phyloP scores from a whole-genome alignment of 2,329 filamentous ascomycete species.

The Ascochyta viciae-villosae region DNA sequence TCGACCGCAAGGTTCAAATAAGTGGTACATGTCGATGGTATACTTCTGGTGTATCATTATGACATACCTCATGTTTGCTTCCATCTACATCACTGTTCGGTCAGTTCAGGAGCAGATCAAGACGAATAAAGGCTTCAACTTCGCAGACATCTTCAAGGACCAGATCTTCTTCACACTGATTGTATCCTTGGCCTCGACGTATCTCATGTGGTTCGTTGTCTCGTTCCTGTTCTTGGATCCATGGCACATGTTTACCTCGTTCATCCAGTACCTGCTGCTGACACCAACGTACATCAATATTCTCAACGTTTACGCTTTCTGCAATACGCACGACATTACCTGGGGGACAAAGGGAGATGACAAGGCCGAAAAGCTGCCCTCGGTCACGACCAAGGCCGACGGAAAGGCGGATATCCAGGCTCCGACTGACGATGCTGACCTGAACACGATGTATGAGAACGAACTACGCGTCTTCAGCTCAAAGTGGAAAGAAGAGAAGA shows the following conservation, averaged over 20 bases:
- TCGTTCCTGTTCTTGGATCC: constrained; percentile 96
- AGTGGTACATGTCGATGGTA: constrained; percentile 96
- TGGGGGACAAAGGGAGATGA: constrained; percentile 99
- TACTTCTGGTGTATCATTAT: constrained; percentile 98
- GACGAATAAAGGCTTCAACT: constrained; percentile 68
- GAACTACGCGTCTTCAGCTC: constrained; percentile 76
- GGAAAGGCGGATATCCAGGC: constrained; percentile 91
- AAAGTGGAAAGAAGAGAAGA: constrained; percentile 78
- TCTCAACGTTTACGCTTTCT: constrained; percentile 98
- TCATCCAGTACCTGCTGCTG: constrained; percentile 91
- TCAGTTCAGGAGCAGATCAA: constrained; percentile 77
- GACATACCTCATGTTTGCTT: constrained; percentile 90
- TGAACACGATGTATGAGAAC: constrained; percentile 92
- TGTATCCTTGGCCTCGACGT: constrained; percentile 89
- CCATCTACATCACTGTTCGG: constrained; percentile 89
- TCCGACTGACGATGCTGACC: constrained; percentile 87
- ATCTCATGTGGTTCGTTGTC: constrained; percentile 88
- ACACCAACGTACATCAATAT: constrained; percentile 98
- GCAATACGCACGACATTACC: constrained; percentile 96
- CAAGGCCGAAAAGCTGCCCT: constrained; percentile 88
- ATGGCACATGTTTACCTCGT: constrained; percentile 98
- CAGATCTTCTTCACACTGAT: constrained; percentile 92
- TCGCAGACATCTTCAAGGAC: constrained; percentile 81
- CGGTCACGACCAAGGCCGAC: constrained; percentile 87
- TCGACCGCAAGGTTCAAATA: constrained; percentile 90